Evolutionary conservation across 495 filamentous ascomycete genomes (phyloP).

Genomic region (Neohortaea acidophila): DNA sequence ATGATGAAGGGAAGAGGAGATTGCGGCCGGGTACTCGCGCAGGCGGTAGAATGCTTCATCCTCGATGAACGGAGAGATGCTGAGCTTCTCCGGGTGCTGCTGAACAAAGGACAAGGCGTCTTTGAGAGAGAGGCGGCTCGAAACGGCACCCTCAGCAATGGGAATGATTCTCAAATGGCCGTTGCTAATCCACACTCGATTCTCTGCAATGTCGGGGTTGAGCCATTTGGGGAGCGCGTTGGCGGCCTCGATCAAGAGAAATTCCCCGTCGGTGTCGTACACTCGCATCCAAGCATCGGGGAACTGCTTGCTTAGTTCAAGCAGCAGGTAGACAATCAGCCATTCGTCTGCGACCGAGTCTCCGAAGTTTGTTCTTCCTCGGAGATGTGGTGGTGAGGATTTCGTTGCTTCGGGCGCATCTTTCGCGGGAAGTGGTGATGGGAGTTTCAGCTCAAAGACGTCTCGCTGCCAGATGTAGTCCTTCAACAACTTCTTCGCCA

Average conservation of each 20-base stretch:
- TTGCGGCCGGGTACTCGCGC: conserved; percentile 62
- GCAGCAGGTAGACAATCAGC: conserved; percentile 84
- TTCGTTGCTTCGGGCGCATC: neutral
- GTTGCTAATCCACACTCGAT: conserved; percentile 51
- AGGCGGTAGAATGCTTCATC: conserved; percentile 82
- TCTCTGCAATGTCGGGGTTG: conserved; percentile 75
- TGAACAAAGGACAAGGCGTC: conserved; percentile 46
- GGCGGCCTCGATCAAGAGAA: conserved; percentile 86
- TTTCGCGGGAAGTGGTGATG: conserved; percentile 8
- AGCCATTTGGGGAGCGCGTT: conserved; percentile 78
- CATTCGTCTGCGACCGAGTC: conserved; percentile 96
- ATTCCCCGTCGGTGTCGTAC: conserved; percentile 82
- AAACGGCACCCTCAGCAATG: conserved; percentile 12
- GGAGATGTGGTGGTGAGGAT: conserved; percentile 11
- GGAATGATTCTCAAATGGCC: conserved; percentile 65
- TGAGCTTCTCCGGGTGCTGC: conserved; percentile 35
- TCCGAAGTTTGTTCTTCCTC: conserved; percentile 45
- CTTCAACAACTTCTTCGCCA: conserved; percentile 48
- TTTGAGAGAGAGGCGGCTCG: conserved; percentile 34
- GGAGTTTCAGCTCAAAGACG: conserved; percentile 45
- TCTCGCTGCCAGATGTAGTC: conserved; percentile 96
- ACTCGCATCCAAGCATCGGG: conserved; percentile 67
- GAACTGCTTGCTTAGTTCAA: conserved; percentile 59
- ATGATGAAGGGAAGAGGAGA: conserved; percentile 54
- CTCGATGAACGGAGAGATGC: conserved; percentile 57